These are phyloP conservation scores for Mycogone perniciosa DNA, from an alignment of 2,329 filamentous ascomycete species.

Conservation along the genomic window DNA sequence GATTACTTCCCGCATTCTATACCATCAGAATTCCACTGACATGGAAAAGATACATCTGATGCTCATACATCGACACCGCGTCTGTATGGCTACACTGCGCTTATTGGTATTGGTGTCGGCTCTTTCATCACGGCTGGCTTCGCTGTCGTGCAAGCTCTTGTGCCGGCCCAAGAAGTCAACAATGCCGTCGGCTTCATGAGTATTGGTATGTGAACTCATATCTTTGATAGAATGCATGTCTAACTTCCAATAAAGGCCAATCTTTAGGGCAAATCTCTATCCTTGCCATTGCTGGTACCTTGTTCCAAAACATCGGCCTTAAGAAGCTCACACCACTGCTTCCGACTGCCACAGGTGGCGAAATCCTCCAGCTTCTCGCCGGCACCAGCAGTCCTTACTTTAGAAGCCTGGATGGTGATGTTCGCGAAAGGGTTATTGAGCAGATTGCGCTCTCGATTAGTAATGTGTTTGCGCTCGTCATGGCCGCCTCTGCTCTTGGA, in stretches of 20 bases:
- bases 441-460: slow-evolving; percentile 6
- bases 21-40: too few relatives aligned
- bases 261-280: background rate
- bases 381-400: slow-evolving; percentile 9
- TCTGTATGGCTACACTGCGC: slow-evolving; percentile 30
- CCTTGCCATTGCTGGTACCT: slow-evolving; percentile 3
- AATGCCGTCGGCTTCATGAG: slow-evolving; percentile 32
- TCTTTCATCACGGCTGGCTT: slow-evolving; percentile 28
- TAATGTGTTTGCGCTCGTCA: slow-evolving; percentile 1
- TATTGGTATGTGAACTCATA: slow-evolving; percentile 6
- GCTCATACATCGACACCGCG: slow-evolving; percentile 6
- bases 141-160: slow-evolving; percentile 15
- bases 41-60: background rate
- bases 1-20: too few relatives aligned
- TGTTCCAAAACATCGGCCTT: slow-evolving; percentile 8
- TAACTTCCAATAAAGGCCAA: slow-evolving; percentile 6
- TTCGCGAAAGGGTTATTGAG: slow-evolving; percentile 1
- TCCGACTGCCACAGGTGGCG: background rate
- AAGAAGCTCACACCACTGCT: background rate
- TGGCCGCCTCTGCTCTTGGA: slow-evolving; percentile 3
- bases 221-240: too few relatives aligned
- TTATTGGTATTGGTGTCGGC: slow-evolving; percentile 36
- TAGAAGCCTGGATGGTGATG: background rate
- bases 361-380: background rate
- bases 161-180: slow-evolving; percentile 22